Base-by-base conservation (phyloP, 805 yeast genomes). In the Pichia californica region DNA sequence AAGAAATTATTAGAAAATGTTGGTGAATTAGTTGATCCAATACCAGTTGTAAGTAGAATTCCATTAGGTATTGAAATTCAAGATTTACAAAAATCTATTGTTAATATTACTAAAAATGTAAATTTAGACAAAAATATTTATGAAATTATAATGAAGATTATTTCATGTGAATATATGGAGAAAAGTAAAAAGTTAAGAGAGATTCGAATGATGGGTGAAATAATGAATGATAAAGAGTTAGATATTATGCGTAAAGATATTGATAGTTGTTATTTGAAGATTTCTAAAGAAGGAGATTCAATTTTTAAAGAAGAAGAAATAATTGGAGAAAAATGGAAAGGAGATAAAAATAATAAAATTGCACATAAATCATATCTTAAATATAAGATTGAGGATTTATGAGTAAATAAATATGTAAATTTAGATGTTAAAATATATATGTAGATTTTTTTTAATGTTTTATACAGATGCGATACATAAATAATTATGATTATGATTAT, bases 1-100 rank as follows among this genome's bases (percentile, higher is more conserved):
- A 76, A 77, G 47, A 83, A 84, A 7, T 66, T 91, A 38, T 71
- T 93, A 44, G 81, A 83, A 45, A 69, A 76, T 43, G 79, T 85
- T 1, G 86, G 83, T 50, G 79, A 73, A 39, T 71, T 72, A 35
- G 71, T 77, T 31, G 83, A 81, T 52, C 87, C 93, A 4, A 71
- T 80, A n/a, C 75, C 76, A 1, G 81, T 89, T 13, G 68, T 89
- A 27, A 67, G 73, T 44, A 65, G 77, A 26, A 81, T 89, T 46
- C 85, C 91, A 0, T 63, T 66, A 9, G 70, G 76, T 25, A 70
- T 81, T 52, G 71, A 73, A 46, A 78, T 91, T 38, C 77, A 72
- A 4, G 94, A 85, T 0, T 66, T 91, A 37, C 76, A 77, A 50
- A 63, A 64, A 2, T 78, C 85, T 0, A 63, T 91, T 29, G 64